phyloP scores from a whole-genome alignment of 2,329 filamentous ascomycete genomes.

The Aspergillus pseudoglaucus region DNA sequence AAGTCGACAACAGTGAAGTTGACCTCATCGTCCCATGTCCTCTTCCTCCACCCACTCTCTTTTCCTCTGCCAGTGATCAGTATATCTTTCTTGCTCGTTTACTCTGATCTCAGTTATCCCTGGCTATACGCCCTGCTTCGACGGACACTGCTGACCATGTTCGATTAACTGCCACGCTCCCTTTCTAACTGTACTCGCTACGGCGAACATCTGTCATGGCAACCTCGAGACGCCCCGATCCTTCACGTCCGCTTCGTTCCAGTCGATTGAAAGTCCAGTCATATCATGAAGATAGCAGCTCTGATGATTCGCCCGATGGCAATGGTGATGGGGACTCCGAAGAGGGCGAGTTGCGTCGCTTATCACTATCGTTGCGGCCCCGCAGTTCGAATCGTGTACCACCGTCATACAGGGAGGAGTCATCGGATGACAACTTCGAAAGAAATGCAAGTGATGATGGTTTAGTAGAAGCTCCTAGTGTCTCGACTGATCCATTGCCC shows the following conservation, averaged over 20 bases:
- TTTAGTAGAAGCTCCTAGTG: constrained; percentile 2
- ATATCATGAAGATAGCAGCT: constrained; percentile 33
- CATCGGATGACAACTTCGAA: constrained; percentile 24
- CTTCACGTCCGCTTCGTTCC: constrained; percentile 29
- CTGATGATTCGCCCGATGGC: constrained; percentile 20
- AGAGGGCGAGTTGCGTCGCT: constrained; percentile 8
- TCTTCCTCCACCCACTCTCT: background rate
- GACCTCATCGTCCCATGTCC: background rate
- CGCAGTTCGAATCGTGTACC: constrained; percentile 21
- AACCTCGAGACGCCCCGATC: constrained; percentile 6
- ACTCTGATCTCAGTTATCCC: background rate
- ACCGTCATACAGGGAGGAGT: constrained; percentile 29
- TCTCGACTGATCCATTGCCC: constrained; percentile 4
- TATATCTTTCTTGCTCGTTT: background rate
- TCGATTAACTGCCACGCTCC: constrained; percentile 4
- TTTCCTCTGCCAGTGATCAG: background rate
- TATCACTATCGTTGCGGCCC: constrained; percentile 25
- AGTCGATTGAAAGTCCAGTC: constrained; percentile 30
- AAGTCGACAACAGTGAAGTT: background rate
- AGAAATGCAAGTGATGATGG: constrained; percentile 8
- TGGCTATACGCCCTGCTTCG: background rate
- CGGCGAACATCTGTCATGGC: constrained; percentile 2
- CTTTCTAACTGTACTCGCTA: constrained; percentile 7
- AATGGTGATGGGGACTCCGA: constrained; percentile 5
- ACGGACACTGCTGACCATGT: constrained; percentile 11